Base-by-base conservation (phyloP, 176 grass and related monocot species). In the Carex cristatella region DNA sequence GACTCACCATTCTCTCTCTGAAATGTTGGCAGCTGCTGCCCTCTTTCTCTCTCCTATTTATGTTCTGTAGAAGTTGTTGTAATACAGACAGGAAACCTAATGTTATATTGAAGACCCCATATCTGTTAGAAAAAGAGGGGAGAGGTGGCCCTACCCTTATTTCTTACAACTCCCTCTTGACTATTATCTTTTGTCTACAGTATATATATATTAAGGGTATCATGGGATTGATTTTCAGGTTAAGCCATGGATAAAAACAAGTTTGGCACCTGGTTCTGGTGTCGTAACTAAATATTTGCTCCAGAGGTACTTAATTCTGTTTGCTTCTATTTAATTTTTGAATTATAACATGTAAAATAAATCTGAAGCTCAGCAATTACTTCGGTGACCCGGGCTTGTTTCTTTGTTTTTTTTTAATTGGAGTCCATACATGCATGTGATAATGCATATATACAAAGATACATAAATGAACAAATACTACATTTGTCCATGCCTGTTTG, bases 161-260 rank as follows among this genome's bases (percentile, higher is more conserved):
- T 88, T 84, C 54, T 58, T 71, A 11, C 63, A 86, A 10, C 19
- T 30, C 46, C 16, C 38, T 44, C 84, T 56, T 58, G 4, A 80
- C 32, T 13, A 85, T 79, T 76, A 54, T 76, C 72, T 56, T 56
- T 35, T 14, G 13, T 79, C 30, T 57, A 28, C 13, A 79, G 51
- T 79, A 79, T 23, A 46, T 23, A 46, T 72, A 38, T 18, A 8
- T 48, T 10, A 23, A 48, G 40, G 40, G 4, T 37, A 14, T 16
- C 37, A 16, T 79, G 53, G 28, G 74, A 58, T 58, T 79, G 46
- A 79, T 58, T 58, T 89, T 88, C 84, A 97, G 94, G 92, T 97
- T 19, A 97, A 97, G 88, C 94, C 92, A 85, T 97, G 94, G 94
- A 87, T 97, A 48, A 97, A 97, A 69, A 97, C 94, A 81, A 97